phyloP scores from a whole-genome alignment of 2,329 filamentous ascomycete genomes.

The Cytospora piceicola region DNA sequence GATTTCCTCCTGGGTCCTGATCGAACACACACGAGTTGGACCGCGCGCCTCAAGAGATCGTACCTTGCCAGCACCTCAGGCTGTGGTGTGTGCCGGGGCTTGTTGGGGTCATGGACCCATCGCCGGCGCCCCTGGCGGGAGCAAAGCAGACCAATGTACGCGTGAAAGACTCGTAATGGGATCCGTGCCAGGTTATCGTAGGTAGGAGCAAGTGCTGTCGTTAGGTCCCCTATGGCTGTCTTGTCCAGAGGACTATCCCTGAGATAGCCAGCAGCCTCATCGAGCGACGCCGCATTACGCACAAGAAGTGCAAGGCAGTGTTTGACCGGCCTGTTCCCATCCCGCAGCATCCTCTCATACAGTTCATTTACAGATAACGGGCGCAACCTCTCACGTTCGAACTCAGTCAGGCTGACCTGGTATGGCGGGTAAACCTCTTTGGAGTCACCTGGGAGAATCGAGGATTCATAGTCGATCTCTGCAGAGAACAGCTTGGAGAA shows the following conservation, averaged over 20 bases:
- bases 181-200: constrained; percentile 37
- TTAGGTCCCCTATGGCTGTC: constrained; percentile 24
- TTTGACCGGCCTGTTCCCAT: constrained; percentile 52
- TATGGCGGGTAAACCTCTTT: constrained; percentile 59
- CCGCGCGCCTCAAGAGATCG: constrained; percentile 40
- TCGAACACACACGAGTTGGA: constrained; percentile 39
- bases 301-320: constrained; percentile 61
- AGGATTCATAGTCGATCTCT: constrained; percentile 33
- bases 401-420: constrained; percentile 63
- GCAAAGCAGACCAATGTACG: constrained; percentile 58
- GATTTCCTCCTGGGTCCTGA: constrained; percentile 31
- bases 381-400: constrained; percentile 64
- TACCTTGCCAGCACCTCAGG: constrained; percentile 9
- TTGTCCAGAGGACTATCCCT: constrained; percentile 45
- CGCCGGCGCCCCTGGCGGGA: constrained; percentile 20
- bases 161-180: constrained; percentile 47
- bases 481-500: constrained; percentile 58
- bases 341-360: constrained; percentile 60
- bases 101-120: constrained; percentile 11
- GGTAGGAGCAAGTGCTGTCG: constrained; percentile 33
- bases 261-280: constrained; percentile 55
- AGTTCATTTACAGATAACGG: constrained; percentile 64
- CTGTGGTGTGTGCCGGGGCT: constrained; percentile 5
- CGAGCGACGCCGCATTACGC: constrained; percentile 51
- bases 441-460: constrained; percentile 61